Base-by-base conservation (phyloP, 495 filamentous ascomycete genomes). In the Cercophora scortea region DNA sequence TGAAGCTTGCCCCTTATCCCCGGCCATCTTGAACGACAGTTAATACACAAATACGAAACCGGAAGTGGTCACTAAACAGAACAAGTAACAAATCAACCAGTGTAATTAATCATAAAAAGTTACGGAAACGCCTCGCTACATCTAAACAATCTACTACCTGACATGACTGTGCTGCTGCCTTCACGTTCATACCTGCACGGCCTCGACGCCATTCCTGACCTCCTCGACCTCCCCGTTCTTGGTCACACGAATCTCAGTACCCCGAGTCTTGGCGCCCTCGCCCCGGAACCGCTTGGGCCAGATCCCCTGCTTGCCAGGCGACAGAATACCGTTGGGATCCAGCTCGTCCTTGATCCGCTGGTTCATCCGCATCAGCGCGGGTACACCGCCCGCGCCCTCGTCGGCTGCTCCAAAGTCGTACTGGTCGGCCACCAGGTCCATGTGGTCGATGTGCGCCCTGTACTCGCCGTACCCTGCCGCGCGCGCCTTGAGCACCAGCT, bases 391-490 rank as follows among this genome's bases (percentile, higher is more conserved):
- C 61, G 18, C 51, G n/a, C 59, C 44, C 40, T 65, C 63, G 64
- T 53, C 51, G 18, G 69, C 66, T 49, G 77, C 66, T 56, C 78
- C 78, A 63, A 67, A 82, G 45, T 65, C 71, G 59, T 82, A 84
- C 16, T 77, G 79, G 15, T 62, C 69, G 0, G 76, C 73, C n/a
- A 52, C 42, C 56, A 45, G 46, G 55, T 63, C 66, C 64, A 69
- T 71, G 51, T 66, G 61, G 43, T 67, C 58, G 32, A 71, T 60
- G 46, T 71, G 68, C 10, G 64, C 57, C 12, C 64, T 50, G 46
- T 71, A 66, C 55, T 61, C 62, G 16, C 60, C 63, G 50, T 66
- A 64, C 2, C 68, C 62, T 13, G 58, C 38, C 36, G 46, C 53
- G 45, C 59, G 58, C 7, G 64, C 66, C 41, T 66, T 60, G 45